These are phyloP conservation scores for Pythium phragmitis DNA, from an alignment of 352 stramenopile genomes.

Conservation along the genomic window DNA sequence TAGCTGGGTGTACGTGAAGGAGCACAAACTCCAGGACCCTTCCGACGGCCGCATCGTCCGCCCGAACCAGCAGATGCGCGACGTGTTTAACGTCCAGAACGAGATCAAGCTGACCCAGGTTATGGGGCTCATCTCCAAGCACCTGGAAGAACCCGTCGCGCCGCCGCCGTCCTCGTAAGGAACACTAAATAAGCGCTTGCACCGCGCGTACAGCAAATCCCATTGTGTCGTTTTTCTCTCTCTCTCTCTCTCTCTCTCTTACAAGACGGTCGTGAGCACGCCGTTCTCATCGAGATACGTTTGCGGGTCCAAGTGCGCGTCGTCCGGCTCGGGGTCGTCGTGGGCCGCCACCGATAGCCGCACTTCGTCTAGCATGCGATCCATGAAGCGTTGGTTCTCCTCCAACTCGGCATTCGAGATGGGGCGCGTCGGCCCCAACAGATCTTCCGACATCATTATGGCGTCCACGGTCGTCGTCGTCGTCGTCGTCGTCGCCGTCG, in stretches of 20 bases:
- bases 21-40: slow-evolving; percentile 75
- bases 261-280: slow-evolving; percentile 54
- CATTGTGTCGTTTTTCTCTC: background rate
- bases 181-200: background rate
- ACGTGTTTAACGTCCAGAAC: slow-evolving; percentile 57
- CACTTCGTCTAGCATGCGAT: slow-evolving; percentile 75
- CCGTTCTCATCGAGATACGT: slow-evolving; percentile 74
- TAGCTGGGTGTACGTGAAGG: slow-evolving; percentile 77
- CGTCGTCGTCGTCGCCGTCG: background rate
- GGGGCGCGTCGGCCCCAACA: slow-evolving; percentile 35
- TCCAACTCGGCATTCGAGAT: slow-evolving; percentile 54
- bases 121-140: slow-evolving; percentile 65
- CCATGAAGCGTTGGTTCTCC: slow-evolving; percentile 78
- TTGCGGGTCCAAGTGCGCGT: slow-evolving; percentile 38
- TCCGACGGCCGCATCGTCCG: slow-evolving; percentile 65
- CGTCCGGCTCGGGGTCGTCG: slow-evolving; percentile 35
- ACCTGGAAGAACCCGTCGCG: slow-evolving; percentile 39
- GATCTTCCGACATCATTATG: slow-evolving; percentile 46
- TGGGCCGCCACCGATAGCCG: slow-evolving; percentile 39
- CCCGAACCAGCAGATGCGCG: slow-evolving; percentile 64
- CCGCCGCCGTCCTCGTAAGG: slow-evolving; percentile 1
- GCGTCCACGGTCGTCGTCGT: slow-evolving; percentile 7
- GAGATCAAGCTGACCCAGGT: slow-evolving; percentile 78
- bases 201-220: background rate
- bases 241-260: background rate